phyloP scores from a whole-genome alignment of 768 basidiomycete species.

The Polyporus arcularius region DNA sequence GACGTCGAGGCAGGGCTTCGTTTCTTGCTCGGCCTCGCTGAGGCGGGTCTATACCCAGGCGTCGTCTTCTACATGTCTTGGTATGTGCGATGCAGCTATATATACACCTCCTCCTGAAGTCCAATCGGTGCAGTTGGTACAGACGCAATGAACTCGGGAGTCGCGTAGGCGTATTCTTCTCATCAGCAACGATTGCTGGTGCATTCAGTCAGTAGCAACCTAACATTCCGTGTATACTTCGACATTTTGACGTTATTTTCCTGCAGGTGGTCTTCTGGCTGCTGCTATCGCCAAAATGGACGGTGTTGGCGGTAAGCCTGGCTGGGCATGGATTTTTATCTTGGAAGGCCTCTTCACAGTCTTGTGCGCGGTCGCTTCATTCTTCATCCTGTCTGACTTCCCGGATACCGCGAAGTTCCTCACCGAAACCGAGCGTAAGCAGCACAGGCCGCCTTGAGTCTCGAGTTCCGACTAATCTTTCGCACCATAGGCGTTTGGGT shows the following conservation, averaged over 20 bases:
- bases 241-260: neutral
- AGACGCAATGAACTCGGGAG: slow-evolving; percentile 73
- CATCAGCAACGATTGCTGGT: slow-evolving; percentile 77
- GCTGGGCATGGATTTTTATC: slow-evolving; percentile 76
- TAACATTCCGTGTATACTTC: neutral
- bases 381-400: slow-evolving; percentile 78
- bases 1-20: slow-evolving; percentile 46
- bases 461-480: neutral
- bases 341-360: slow-evolving; percentile 74
- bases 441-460: neutral
- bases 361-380: slow-evolving; percentile 56
- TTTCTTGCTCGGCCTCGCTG: slow-evolving; percentile 57
- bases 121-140: slow-evolving; percentile 61
- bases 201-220: slow-evolving; percentile 55
- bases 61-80: slow-evolving; percentile 65
- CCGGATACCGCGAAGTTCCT: slow-evolving; percentile 76
- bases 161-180: slow-evolving; percentile 76
- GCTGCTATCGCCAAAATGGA: slow-evolving; percentile 72
- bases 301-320: slow-evolving; percentile 61
- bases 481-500: slow-evolving; percentile 54
- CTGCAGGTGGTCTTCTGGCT: slow-evolving; percentile 61
- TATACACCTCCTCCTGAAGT: neutral
- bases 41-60: slow-evolving; percentile 53
- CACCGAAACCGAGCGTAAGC: slow-evolving; percentile 57
- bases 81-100: slow-evolving; percentile 26